Evolutionary conservation across 352 stramenopile genomes (phyloP), one percentile per base, ranked within the genome.

Genomic region (Halophytophthora batemanensis): DNA sequence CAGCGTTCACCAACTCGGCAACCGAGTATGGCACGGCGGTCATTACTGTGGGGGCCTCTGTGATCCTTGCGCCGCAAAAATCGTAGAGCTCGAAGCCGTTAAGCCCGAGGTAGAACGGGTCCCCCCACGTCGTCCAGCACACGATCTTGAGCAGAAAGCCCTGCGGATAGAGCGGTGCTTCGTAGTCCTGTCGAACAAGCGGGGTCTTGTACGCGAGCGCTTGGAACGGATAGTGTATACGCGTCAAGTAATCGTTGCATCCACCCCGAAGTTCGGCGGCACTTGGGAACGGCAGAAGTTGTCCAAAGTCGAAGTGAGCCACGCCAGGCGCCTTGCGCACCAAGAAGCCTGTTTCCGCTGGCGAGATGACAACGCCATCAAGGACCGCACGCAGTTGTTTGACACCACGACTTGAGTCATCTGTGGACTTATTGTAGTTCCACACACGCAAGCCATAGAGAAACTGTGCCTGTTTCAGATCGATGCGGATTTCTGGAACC

Each of bases 61-160:
- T 44, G n/a, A 94, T 66, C 21, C 50, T 50, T 25, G 71, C 56
- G 6, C 81, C 81, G 8, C 53, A 8, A 11, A 59, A 75, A 44
- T 94, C 83, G 45, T 82, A 94, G 6, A 96, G 53, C 46, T 96
- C 85, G 3, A 96, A 28, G 6, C 80, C 77, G 25, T 95, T 91
- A 14, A 95, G 62, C 0, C 85, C 85, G 1, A 96, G 49, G 41
- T 91, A 95, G 46, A 90, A 90, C 12, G 81, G 85, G 52, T 95
- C 86, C 0, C 86, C 86, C 82, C 80, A 95, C 12, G 84, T 87
- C 15, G 74, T 71, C 78, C 81, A 92, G 22, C 83, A 77, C 0
- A 93, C 59, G 11, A 95, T 59, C 50, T 96, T 93, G 43, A 97
- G 61, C n/a, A 91, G 46, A 42, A 90, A 90, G 1, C 89, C 86